phyloP scores from a whole-genome alignment of 371 early-diverging fungal genomes.

The Rhizopus sp. region DNA sequence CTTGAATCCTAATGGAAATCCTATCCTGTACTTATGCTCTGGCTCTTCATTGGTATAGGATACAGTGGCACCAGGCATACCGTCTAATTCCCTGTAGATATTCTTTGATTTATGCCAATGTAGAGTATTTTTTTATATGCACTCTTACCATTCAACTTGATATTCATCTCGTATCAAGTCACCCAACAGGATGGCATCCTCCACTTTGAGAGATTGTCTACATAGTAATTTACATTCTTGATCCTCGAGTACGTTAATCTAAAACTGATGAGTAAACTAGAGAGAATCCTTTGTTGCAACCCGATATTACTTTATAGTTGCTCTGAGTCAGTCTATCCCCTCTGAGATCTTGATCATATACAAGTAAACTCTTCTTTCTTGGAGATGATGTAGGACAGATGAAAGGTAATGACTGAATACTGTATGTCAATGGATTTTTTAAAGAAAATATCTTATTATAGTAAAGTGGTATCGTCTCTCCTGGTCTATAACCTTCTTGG shows the following conservation, averaged over 20 bases:
- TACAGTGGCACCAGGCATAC: slow-evolving; percentile 47
- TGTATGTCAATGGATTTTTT: slow-evolving; percentile 36
- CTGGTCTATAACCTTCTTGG: slow-evolving; percentile 24
- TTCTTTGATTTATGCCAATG: not conserved
- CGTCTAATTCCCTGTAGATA: slow-evolving; percentile 41
- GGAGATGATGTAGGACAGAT: slow-evolving; percentile 32
- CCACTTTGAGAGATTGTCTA: slow-evolving; percentile 32
- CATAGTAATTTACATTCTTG: slow-evolving; percentile 45
- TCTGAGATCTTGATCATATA: slow-evolving; percentile 38
- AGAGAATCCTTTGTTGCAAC: not conserved
- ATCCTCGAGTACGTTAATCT: slow-evolving; percentile 37
- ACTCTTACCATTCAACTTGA: slow-evolving; percentile 45
- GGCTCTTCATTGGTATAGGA: slow-evolving; percentile 52
- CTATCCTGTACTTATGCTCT: slow-evolving; percentile 43
- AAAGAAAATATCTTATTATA: slow-evolving; percentile 48
- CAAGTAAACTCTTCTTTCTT: slow-evolving; percentile 29
- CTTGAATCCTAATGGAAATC: slow-evolving; percentile 49
- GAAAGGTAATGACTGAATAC: slow-evolving; percentile 34
- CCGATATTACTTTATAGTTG: slow-evolving; percentile 34
- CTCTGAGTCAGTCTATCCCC: slow-evolving; percentile 46
- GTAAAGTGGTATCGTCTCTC: slow-evolving; percentile 36
- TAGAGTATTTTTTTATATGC: not conserved
- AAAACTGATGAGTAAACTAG: not conserved
- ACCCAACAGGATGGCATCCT: slow-evolving; percentile 37
- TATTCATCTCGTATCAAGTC: slow-evolving; percentile 42